These are phyloP conservation scores for Fusarium sp. DNA, from an alignment of 2,329 filamentous ascomycete genomes.

Conservation along the genomic window DNA sequence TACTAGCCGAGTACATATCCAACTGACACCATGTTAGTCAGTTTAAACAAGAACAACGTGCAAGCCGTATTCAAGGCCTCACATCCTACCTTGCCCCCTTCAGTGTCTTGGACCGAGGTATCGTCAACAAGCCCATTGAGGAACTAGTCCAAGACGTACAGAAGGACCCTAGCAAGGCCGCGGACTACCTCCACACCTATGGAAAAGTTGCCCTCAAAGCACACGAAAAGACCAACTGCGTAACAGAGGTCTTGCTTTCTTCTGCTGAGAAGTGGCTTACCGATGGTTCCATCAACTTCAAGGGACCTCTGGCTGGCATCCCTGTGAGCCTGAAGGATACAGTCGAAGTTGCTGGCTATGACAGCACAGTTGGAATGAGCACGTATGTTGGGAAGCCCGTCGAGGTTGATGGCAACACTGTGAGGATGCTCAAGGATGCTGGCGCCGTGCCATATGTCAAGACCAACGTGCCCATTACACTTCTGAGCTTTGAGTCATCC, in stretches of 20 bases:
- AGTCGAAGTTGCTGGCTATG: constrained; percentile 84
- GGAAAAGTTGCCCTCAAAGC: constrained; percentile 87
- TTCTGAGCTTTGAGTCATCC: constrained; percentile 86
- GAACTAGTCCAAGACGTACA: constrained; percentile 84
- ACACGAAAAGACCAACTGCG: constrained; percentile 87
- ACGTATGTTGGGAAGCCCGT: constrained; percentile 76
- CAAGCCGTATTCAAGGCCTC: constrained; percentile 75
- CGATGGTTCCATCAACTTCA: constrained; percentile 72
- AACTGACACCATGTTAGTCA: constrained; percentile 65
- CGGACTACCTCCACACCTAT: constrained; percentile 85
- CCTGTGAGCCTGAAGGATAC: constrained; percentile 88
- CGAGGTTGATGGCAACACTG: constrained; percentile 76
- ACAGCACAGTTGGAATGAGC: constrained; percentile 85
- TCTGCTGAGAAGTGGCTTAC: constrained; percentile 80
- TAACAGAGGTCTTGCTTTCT: constrained; percentile 87
- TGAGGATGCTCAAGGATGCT: constrained; percentile 84
- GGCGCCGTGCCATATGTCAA: constrained; percentile 93
- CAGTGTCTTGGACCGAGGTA: constrained; percentile 71
- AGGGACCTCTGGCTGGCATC: constrained; percentile 87
- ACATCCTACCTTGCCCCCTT: constrained; percentile 74
- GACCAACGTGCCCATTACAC: constrained; percentile 88
- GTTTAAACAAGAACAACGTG: constrained; percentile 83
- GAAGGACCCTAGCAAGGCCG: constrained; percentile 70
- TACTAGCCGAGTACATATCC: no score
- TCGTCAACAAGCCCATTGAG: constrained; percentile 80